A percentile compares a stretch with the other conserved stretches of the same genome.
phyloP scores from a whole-genome alignment of 1,139 yeast species.

The Pichia terricola region DNA sequence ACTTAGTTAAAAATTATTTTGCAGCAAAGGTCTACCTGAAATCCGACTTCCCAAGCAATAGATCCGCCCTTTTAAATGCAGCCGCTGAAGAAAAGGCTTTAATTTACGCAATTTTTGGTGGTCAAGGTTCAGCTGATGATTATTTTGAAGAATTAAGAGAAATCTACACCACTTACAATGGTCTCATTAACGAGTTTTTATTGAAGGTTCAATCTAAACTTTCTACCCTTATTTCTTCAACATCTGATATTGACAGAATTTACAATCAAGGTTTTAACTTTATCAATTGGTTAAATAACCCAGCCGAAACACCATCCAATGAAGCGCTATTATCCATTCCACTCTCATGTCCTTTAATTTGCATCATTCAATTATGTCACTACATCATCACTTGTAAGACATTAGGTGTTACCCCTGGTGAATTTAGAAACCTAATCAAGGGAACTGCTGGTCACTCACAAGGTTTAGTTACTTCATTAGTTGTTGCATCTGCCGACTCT shows the following conservation, averaged over 20 bases:
- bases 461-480: constrained; percentile 91
- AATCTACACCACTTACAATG: constrained; percentile 65
- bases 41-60: constrained; percentile 12
- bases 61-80: constrained; percentile 44
- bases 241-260: constrained; percentile 74
- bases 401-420: constrained; percentile 84
- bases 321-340: constrained; percentile 88
- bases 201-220: constrained; percentile 60
- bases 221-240: constrained; percentile 57
- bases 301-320: constrained; percentile 80
- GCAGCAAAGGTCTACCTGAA: constrained; percentile 26
- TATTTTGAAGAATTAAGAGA: constrained; percentile 95
- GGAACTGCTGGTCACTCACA: constrained; percentile 99
- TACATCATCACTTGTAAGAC: constrained; percentile 81
- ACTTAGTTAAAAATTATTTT: constrained; percentile 63
- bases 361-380: constrained; percentile 91
- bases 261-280: constrained; percentile 92
- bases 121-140: constrained; percentile 98
- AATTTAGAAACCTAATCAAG: constrained; percentile 55
- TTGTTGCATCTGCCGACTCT: constrained; percentile 73
- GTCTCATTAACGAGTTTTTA: constrained; percentile 65
- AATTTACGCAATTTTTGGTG: constrained; percentile 86
- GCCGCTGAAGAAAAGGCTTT: constrained; percentile 44
- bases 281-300: constrained; percentile 74
- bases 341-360: constrained; percentile 90